phyloP scores from a whole-genome alignment of 306 rosid genomes.

The Gleditsia sinensis region DNA sequence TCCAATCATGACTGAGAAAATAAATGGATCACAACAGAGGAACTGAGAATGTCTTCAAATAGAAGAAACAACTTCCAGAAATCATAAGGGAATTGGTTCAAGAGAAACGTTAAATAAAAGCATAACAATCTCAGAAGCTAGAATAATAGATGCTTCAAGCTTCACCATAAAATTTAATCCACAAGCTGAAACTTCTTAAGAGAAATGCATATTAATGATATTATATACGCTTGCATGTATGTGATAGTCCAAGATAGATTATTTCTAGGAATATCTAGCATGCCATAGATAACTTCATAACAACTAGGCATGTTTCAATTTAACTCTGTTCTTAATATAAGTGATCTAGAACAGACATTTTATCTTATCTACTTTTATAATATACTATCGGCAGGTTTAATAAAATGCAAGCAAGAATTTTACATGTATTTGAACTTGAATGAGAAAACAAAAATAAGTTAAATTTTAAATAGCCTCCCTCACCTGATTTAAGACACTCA shows the following conservation, averaged over 20 bases:
- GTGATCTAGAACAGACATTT: background rate
- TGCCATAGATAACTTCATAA: background rate
- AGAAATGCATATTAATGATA: background rate
- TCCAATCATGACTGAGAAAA: background rate
- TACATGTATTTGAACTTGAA: background rate
- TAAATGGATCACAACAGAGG: background rate
- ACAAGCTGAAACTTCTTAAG: slow-evolving; percentile 1
- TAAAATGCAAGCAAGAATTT: background rate
- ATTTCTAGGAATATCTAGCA: slow-evolving; percentile 11
- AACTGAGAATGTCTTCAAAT: background rate
- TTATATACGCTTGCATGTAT: background rate
- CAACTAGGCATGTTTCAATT: background rate
- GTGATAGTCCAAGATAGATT: background rate
- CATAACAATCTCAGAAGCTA: slow-evolving; percentile 1
- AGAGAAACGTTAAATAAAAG: background rate
- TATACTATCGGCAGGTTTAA: background rate
- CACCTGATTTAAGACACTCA: slow-evolving; percentile 13
- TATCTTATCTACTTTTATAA: background rate
- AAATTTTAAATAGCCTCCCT: background rate
- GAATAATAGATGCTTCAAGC: background rate
- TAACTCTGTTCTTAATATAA: background rate
- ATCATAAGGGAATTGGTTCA: background rate
- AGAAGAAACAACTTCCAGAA: background rate
- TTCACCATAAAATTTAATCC: background rate
- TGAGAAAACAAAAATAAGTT: background rate